Evolutionary conservation across 768 basidiomycete species (phyloP).

Genomic region (Mycena vulgaris): DNA sequence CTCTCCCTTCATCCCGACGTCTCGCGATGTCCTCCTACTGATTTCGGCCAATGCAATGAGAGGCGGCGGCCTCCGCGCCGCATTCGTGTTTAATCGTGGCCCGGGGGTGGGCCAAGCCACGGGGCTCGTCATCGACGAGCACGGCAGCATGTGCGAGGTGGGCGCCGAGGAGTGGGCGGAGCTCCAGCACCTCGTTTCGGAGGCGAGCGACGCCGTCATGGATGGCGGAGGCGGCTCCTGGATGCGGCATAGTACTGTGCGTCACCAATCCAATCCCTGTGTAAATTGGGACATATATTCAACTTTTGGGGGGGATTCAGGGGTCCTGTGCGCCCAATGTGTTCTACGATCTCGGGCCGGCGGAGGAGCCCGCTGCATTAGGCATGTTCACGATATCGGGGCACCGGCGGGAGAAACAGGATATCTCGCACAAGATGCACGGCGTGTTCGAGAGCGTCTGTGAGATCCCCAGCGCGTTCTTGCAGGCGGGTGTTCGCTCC

Average conservation of each 20-base stretch:
- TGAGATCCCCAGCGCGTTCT: neutral
- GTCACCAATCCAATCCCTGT: too few species aligned
- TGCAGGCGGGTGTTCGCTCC: neutral
- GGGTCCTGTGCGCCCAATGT: neutral
- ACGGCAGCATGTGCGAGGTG: neutral
- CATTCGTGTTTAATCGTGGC: neutral
- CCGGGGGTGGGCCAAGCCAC: neutral
- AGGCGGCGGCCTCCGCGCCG: neutral
- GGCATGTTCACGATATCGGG: neutral
- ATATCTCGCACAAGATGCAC: neutral
- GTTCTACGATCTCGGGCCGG: neutral
- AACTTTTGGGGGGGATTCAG: neutral
- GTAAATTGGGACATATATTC: neutral
- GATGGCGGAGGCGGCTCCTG: neutral
- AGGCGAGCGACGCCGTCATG: too few species aligned
- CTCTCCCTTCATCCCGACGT: neutral
- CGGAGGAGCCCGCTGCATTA: neutral
- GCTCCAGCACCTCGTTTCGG: neutral
- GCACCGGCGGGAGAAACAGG: neutral
- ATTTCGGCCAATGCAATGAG: neutral
- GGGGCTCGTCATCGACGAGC: neutral
- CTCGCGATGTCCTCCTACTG: neutral
- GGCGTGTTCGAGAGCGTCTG: neutral
- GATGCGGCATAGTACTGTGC: neutral
- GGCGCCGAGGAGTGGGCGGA: neutral